A percentile compares a stretch with the other conserved stretches of the same genome.
phyloP scores from a whole-genome alignment of 345 rosid genomes.

The Durio zibethinus region DNA sequence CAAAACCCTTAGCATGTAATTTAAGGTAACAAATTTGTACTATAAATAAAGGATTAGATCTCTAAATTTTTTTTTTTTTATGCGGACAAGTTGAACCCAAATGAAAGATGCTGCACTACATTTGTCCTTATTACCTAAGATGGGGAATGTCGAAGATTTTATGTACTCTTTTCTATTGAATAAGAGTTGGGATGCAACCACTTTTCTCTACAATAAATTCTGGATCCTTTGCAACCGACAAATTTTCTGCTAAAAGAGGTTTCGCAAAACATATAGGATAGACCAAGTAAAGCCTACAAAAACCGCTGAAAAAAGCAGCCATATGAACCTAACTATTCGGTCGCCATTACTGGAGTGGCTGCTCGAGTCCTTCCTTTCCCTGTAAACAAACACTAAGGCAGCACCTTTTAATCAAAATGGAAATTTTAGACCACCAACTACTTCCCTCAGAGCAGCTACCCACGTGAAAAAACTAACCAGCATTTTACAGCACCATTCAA shows the following conservation, averaged over 20 bases:
- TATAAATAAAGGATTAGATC: too few relatives aligned
- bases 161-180: too few relatives aligned
- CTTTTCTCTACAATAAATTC: not conserved
- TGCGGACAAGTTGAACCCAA: too few relatives aligned
- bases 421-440: not conserved
- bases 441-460: not conserved
- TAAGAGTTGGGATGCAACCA: not conserved
- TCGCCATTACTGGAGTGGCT: not conserved
- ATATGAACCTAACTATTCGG: constrained; percentile 10
- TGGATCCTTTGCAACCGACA: too few relatives aligned
- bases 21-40: too few relatives aligned
- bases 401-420: not conserved
- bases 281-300: not conserved
- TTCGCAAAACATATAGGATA: too few relatives aligned
- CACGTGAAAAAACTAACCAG: constrained; percentile 3
- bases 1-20: too few relatives aligned
- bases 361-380: not conserved
- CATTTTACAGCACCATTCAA: constrained; percentile 21
- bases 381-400: not conserved
- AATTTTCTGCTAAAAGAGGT: too few relatives aligned
- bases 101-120: too few relatives aligned
- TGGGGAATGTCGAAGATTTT: too few relatives aligned
- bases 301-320: not conserved
- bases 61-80: too few relatives aligned
- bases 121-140: too few relatives aligned